Conservation (phyloP, 768 basidiomycete species). For the Suillus variegatus region DNA sequence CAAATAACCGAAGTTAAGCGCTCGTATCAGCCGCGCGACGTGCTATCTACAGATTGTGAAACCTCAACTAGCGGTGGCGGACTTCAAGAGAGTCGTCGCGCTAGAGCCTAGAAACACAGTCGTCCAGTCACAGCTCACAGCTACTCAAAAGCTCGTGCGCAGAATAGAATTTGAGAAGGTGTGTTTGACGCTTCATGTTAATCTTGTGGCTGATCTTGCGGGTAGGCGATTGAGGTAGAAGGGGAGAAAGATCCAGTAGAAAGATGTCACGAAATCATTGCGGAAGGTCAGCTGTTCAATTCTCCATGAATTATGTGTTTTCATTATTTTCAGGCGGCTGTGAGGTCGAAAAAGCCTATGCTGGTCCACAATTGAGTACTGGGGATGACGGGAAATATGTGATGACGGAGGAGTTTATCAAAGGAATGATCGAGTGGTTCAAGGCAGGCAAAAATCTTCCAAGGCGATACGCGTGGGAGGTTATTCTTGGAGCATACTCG, state of each 20-base stretch:
- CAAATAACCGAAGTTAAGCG: background rate
- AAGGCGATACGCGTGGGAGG: conserved; percentile 93
- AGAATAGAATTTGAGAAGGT: conserved; percentile 94
- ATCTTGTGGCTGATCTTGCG: background rate
- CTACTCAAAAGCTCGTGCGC: conserved; percentile 89
- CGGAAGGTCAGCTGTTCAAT: conserved; percentile 53
- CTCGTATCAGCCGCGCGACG: conserved; percentile 68
- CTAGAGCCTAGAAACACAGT: conserved; percentile 87
- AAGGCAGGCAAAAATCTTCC: conserved; percentile 93
- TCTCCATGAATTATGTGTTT: conserved; percentile 4
- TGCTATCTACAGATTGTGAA: conserved; percentile 90
- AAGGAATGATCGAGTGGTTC: conserved; percentile 88
- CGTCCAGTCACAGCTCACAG: conserved; percentile 76
- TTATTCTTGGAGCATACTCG: conserved; percentile 82
- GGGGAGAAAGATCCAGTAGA: conserved; percentile 81
- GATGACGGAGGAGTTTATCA: conserved; percentile 79
- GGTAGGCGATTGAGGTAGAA: conserved; percentile 87
- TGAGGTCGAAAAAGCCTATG: conserved; percentile 70
- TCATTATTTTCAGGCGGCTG: conserved; percentile 61
- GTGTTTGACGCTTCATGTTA: conserved; percentile 5
- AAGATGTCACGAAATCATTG: conserved; percentile 77
- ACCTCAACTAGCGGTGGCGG: conserved; percentile 81
- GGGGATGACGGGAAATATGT: conserved; percentile 65
- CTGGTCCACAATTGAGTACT: conserved; percentile 70
- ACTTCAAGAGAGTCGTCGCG: conserved; percentile 81